A percentile compares a stretch with the other conserved stretches of the same genome.
These are phyloP conservation scores for Eremochloa ophiuroides DNA, from an alignment of 176 grass and related monocot species.

Conservation along the genomic window DNA sequence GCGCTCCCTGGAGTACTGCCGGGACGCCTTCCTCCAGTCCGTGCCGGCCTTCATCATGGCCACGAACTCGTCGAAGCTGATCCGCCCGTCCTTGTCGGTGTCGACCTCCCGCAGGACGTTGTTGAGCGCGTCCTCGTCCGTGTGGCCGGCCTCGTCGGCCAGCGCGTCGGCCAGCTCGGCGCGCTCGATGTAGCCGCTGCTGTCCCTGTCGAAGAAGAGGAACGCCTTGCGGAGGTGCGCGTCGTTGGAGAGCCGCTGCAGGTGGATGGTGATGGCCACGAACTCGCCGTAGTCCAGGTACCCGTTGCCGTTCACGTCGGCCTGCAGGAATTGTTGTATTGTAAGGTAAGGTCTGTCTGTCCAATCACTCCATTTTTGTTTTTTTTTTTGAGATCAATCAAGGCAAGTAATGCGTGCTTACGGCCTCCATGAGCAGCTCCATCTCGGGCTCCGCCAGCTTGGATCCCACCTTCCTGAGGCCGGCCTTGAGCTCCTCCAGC, in stretches of 20 bases:
- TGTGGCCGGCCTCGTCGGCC: constrained; percentile 56
- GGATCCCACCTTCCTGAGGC: constrained; percentile 78
- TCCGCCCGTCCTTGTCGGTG: constrained; percentile 75
- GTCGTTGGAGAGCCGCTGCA: constrained; percentile 89
- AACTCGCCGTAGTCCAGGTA: constrained; percentile 94
- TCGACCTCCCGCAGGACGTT: constrained; percentile 72
- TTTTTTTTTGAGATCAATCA: no score
- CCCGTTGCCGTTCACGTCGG: constrained; percentile 88
- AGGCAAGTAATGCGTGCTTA: neutral
- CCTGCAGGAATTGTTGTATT: no score
- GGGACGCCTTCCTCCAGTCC: constrained; percentile 94
- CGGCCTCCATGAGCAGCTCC: constrained; percentile 96
- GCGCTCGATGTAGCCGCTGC: constrained; percentile 79
- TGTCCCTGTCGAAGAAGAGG: constrained; percentile 89
- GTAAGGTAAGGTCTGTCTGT: no score
- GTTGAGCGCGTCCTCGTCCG: constrained; percentile 63
- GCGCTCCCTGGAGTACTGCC: constrained; percentile 90
- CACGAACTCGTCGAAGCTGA: constrained; percentile 83
- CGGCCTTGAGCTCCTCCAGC: constrained; percentile 74
- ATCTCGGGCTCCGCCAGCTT: constrained; percentile 89
- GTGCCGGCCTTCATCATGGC: constrained; percentile 93
- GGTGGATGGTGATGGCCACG: constrained; percentile 87
- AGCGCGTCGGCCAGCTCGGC: constrained; percentile 70
- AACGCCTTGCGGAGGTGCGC: constrained; percentile 89
- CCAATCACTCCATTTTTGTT: no score